Conservation (phyloP, 306 rosid species). For the Quercus engelmannii region DNA sequence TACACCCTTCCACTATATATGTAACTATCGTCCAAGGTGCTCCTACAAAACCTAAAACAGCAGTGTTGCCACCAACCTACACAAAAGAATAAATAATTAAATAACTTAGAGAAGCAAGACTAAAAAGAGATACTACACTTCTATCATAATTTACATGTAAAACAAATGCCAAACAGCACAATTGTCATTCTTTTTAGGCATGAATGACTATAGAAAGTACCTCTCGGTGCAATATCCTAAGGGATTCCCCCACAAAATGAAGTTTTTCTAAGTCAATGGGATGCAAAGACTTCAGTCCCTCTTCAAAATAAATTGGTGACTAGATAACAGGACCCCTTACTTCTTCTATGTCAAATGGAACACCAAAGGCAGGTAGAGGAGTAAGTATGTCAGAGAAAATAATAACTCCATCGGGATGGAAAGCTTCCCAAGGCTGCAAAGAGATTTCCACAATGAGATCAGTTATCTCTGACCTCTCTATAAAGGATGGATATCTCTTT, state of each 20-base stretch:
- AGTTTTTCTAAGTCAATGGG: conserved; percentile 80
- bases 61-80: conserved; percentile 79
- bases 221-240: conserved; percentile 68
- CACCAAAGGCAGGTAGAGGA: conserved; percentile 89
- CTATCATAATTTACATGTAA: background rate
- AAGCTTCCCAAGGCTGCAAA: conserved; percentile 99
- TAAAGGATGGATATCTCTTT: conserved; percentile 88
- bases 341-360: conserved; percentile 91
- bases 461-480: conserved; percentile 96
- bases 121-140: no score
- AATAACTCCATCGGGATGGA: conserved; percentile 94
- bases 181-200: conserved; percentile 7
- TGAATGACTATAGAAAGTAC: conserved; percentile 28
- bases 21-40: conserved; percentile 99
- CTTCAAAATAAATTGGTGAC: conserved; percentile 77
- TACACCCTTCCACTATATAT: conserved; percentile 93
- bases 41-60: conserved; percentile 97
- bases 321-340: conserved; percentile 86
- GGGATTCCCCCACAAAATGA: conserved; percentile 80
- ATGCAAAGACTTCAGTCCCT: conserved; percentile 73
- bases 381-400: conserved; percentile 96
- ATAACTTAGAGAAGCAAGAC: background rate
- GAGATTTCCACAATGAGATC: conserved; percentile 99
- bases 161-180: background rate
- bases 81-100: conserved; percentile 9